A percentile compares a stretch with the other conserved stretches of the same genome.
Conservation (phyloP, 257 asterid species). For the Gentiana macrophylla region DNA sequence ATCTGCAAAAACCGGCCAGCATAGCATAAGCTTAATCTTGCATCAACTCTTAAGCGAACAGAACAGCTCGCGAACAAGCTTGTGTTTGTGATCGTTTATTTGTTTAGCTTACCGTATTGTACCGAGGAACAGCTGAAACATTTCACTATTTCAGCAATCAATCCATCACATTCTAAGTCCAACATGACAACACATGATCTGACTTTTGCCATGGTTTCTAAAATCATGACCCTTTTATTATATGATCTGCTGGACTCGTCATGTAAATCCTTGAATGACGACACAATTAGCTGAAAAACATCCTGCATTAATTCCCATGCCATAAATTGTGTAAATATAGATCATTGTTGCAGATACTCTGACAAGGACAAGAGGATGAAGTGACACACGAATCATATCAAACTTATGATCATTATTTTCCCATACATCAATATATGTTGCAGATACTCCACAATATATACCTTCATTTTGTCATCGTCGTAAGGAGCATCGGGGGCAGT, state of each 20-base stretch:
- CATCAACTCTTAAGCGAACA: too few species aligned
- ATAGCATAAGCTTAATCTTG: too few species aligned
- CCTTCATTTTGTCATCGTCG: conserved; percentile 13
- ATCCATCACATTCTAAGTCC: neutral
- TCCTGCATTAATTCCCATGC: neutral
- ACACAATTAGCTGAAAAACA: neutral
- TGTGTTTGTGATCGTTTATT: too few species aligned
- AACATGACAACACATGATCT: neutral
- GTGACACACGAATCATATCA: too few species aligned
- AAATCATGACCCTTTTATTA: neutral
- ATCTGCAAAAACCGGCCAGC: too few species aligned
- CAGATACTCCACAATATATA: neutral
- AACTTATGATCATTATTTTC: too few species aligned
- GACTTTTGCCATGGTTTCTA: neutral
- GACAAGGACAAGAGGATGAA: too few species aligned
- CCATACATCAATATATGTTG: too few species aligned
- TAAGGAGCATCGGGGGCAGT: conserved; percentile 10
- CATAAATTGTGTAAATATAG: too few species aligned
- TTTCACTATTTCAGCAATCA: neutral
- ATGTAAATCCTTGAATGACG: neutral
- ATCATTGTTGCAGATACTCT: too few species aligned
- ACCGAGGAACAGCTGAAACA: neutral
- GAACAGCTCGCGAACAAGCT: too few species aligned
- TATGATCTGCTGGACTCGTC: neutral
- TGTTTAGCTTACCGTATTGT: neutral